A percentile compares a stretch with the other conserved stretches of the same genome.
Conservation (phyloP, 2,329 filamentous ascomycete species). For the Sporothrix protearum region DNA sequence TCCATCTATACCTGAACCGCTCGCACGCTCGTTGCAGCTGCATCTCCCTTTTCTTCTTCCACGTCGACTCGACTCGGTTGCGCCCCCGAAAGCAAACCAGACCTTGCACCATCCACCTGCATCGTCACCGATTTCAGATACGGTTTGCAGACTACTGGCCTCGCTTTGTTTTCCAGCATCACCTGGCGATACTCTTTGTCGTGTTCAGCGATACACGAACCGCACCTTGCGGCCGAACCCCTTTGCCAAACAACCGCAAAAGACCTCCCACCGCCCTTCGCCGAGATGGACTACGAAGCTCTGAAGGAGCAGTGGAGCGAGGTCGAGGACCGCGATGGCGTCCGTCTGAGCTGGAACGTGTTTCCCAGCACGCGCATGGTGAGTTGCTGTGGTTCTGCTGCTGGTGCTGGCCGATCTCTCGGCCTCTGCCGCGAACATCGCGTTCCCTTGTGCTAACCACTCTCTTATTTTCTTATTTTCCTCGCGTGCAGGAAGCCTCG, state of each 20-base stretch:
- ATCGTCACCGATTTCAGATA: background rate
- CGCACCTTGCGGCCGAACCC: background rate
- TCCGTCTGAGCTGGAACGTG: conserved; percentile 97
- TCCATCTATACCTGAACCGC: background rate
- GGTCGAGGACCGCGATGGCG: conserved; percentile 92
- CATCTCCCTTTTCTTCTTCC: background rate
- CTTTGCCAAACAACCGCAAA: background rate
- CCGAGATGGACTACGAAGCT: conserved; percentile 80
- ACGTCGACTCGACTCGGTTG: background rate
- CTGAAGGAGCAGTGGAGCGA: conserved; percentile 96
- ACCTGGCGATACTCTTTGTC: background rate
- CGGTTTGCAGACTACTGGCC: background rate
- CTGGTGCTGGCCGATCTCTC: background rate
- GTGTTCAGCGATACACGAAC: background rate
- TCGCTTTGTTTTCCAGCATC: background rate
- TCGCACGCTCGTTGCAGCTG: background rate
- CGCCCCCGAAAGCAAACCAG: background rate
- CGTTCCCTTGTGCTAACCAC: conserved; percentile 1
- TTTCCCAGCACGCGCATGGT: conserved; percentile 98
- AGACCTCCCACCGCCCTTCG: background rate
- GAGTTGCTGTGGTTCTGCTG: conserved; percentile 34
- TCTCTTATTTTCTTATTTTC: too few species aligned
- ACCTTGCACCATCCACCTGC: background rate
- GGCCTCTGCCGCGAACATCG: background rate
- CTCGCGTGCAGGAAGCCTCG: conserved; percentile 70